Evolutionary conservation across 2,329 filamentous ascomycete species (phyloP).

Genomic region (Rutstroemia sydowiana): DNA sequence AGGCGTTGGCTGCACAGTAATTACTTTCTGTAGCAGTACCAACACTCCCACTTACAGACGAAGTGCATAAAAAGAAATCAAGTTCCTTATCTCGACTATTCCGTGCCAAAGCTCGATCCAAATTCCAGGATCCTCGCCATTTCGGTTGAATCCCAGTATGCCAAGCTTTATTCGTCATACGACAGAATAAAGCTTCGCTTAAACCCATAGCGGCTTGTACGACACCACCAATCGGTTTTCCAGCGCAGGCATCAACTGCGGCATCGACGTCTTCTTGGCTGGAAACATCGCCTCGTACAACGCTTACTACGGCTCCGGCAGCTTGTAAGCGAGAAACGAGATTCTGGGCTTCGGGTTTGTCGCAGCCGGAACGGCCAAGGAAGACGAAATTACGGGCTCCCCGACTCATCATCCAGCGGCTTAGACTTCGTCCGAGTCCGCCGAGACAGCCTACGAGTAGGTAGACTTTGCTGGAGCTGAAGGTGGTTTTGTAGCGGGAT

Average conservation of each 20-base stretch:
- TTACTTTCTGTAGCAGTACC: conserved; percentile 31
- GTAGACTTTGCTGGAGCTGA: conserved; percentile 16
- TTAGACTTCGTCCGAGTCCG: conserved; percentile 13
- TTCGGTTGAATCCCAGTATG: conserved; percentile 29
- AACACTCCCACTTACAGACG: conserved; percentile 24
- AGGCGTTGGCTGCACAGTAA: conserved; percentile 34
- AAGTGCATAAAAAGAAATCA: conserved; percentile 33
- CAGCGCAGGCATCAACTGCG: background rate
- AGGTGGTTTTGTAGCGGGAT: conserved; percentile 1
- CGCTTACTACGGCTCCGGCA: background rate
- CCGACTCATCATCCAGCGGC: conserved; percentile 9
- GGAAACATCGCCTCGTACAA: conserved; percentile 17
- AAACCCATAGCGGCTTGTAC: conserved; percentile 28
- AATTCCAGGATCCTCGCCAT: conserved; percentile 11
- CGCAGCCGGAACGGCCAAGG: conserved; percentile 31
- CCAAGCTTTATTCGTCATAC: conserved; percentile 4
- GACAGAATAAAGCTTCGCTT: conserved; percentile 9
- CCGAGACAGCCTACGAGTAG: conserved; percentile 13
- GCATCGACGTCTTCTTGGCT: conserved; percentile 7
- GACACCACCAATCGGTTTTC: conserved; percentile 17
- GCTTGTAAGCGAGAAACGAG: background rate
- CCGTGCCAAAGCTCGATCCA: conserved; percentile 5
- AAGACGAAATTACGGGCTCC: conserved; percentile 29
- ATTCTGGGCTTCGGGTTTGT: conserved; percentile 18
- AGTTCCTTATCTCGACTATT: conserved; percentile 16